phyloP scores from a whole-genome alignment of 352 stramenopile genomes.

The Pythium chondricola region DNA sequence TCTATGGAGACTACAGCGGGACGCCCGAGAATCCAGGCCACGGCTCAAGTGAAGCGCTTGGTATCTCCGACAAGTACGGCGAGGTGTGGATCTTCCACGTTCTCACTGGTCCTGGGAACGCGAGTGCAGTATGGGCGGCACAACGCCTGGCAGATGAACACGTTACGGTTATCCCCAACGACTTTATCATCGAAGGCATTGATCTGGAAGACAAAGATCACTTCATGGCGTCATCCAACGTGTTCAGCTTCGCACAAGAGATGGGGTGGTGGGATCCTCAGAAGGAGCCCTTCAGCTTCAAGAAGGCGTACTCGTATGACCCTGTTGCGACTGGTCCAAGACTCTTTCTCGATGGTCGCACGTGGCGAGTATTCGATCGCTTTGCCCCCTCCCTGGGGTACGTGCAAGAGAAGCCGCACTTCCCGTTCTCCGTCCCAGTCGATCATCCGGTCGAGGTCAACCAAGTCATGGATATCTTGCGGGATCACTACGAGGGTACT shows the following conservation, averaged over 20 bases:
- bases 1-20: conserved; percentile 89
- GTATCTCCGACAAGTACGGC: conserved; percentile 80
- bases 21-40: conserved; percentile 46
- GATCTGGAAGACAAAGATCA: conserved; percentile 67
- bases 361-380: conserved; percentile 87
- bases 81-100: conserved; percentile 95
- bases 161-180: conserved; percentile 89
- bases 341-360: conserved; percentile 69
- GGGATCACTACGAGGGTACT: conserved; percentile 90
- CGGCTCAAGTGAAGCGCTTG: conserved; percentile 78
- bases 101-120: conserved; percentile 82
- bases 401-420: conserved; percentile 54
- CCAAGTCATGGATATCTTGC: conserved; percentile 80
- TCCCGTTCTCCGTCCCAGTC: conserved; percentile 85
- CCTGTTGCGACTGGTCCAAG: conserved; percentile 38
- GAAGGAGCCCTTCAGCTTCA: conserved; percentile 60
- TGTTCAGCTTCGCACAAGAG: conserved; percentile 74
- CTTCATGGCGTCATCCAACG: conserved; percentile 87
- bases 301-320: conserved; percentile 50
- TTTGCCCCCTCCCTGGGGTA: conserved; percentile 67
- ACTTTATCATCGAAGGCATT: conserved; percentile 91
- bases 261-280: conserved; percentile 79
- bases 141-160: conserved; percentile 89
- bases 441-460: conserved; percentile 49
- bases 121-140: conserved; percentile 88